Percentiles rank a stretch among this genome's conserved stretches.
phyloP scores from a whole-genome alignment of 2,329 filamentous ascomycete species.

The Fusarium dimerum region DNA sequence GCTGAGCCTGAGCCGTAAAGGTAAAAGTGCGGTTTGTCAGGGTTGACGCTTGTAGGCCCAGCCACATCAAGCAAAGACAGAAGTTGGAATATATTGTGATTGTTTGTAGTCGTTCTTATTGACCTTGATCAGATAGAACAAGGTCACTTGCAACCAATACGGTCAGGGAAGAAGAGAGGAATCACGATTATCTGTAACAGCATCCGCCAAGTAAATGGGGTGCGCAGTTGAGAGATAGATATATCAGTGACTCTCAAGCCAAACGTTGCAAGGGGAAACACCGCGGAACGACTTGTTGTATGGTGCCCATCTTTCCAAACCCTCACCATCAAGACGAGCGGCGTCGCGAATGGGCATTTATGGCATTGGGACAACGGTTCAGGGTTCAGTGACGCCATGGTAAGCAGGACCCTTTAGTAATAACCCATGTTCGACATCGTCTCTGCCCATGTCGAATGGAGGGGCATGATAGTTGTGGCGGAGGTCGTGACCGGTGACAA shows the following conservation, averaged over 20 bases:
- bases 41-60: constrained; percentile 24
- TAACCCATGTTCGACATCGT: too few species aligned
- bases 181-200: constrained; percentile 16
- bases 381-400: constrained; percentile 30
- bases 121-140: too few species aligned
- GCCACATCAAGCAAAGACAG: constrained; percentile 23
- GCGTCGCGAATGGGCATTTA: constrained; percentile 21
- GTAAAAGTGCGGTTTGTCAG: constrained; percentile 2
- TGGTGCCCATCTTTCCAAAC: constrained; percentile 29
- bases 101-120: too few species aligned
- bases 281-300: constrained; percentile 25
- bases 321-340: constrained; percentile 16
- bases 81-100: background rate
- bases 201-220: constrained; percentile 31
- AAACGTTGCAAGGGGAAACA: constrained; percentile 28
- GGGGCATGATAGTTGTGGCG: constrained; percentile 2
- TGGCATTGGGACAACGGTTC: constrained; percentile 21
- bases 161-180: background rate
- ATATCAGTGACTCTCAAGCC: constrained; percentile 27
- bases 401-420: constrained; percentile 9
- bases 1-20: too few species aligned
- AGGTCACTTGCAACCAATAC: too few species aligned
- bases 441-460: too few species aligned
- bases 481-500: constrained; percentile 7
- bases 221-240: constrained; percentile 18